Base-by-base conservation (phyloP, 164 flowering plant genomes). In the Houttuynia cordata region DNA sequence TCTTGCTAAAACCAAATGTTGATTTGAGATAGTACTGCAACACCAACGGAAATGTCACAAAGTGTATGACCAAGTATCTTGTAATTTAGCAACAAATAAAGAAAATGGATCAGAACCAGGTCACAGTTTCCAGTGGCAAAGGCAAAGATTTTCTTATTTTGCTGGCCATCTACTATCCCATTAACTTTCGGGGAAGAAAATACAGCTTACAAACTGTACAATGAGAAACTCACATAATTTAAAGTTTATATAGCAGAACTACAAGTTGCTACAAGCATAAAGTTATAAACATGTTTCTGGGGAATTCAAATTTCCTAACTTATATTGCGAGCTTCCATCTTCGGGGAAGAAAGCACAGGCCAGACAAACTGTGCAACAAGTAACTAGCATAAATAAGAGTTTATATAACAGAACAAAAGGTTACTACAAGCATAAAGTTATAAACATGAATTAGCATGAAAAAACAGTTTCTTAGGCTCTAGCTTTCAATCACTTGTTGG, bases 21-120 rank as follows among this genome's bases (percentile, higher is more conserved):
- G 95, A 80, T 73, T 91, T 91, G 72, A 91, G 70, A 72, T 91
- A 91, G 70, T 80, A 91, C 97, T 91, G 93, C 75, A 80, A 22
- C 15, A 14, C 57, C 19, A 25, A 9, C 7, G 14, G 18, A 23
- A 23, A 22, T 54, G 57, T 24, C 57, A 53, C 6, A 22, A 22
- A 54, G 18, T 54, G 57, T 22, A 3, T 14, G 23, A 23, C 34
- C 49, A 42, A 10, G 17, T 42, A 1, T 42, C 49, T 3, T 10
- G 17, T 14, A 14, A 1, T 14, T 1, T 1, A 42, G 49, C 17
- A 10, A 8, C 9, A 42, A 8, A 42, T 12, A 42, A 14, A 42
- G 49, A 42, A 42, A 42, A 42, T 42, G 49, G 49, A 4, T 3
- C 10, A 40, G 42, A 40, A 10, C 42, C 12, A 42, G 37, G 37